Base-by-base conservation (phyloP, 2,329 filamentous ascomycete genomes). In the Cercospora sp. region DNA sequence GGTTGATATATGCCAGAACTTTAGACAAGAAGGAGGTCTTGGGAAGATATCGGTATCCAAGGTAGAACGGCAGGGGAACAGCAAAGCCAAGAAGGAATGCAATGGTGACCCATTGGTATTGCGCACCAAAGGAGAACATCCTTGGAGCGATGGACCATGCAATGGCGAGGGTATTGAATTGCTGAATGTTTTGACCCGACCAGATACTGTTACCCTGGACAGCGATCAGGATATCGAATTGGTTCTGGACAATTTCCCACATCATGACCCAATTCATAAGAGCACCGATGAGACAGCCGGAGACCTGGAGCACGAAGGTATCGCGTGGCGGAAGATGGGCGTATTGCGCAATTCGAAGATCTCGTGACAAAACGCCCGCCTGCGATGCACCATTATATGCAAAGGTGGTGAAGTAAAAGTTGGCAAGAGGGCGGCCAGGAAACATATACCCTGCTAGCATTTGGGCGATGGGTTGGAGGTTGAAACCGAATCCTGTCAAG, bases 371-470 rank as follows among this genome's bases (percentile, higher is more conserved):
- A 1, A 77, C 69, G 28, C 76, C 66, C 3, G 72, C 78, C 63
- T 77, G 75, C 30, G 66, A 36, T 5, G 76, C 62, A 12, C 75
- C 72, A 66, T 80, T 80, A 68, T 75, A 78, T 3, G 73, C 74
- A 60, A 70, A 75, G 61, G 64, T 69, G 18, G 72, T 71, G 66
- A 73, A 74, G 60, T 79, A 79, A 62, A 80, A 74, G 69, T 78
- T 78, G 8, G 77, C 77, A 0, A 79, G 64, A 8, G 79, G 79
- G 5, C 74, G 69, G 3, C 78, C 78, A 13, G 80, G 83, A 63
- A 81, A 78, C 65, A 86, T 75, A 36, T 84, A 83, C 20, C 83
- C 84, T 3, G 79, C 84, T 23, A 86, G 73, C 79, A 85, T 82
- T 72, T 86, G 83, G 9, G 80, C 78, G 31, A 82, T 77, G 5